Conservation (phyloP, 2,329 filamentous ascomycete species). For the Pseudogymnoascus sp. region DNA sequence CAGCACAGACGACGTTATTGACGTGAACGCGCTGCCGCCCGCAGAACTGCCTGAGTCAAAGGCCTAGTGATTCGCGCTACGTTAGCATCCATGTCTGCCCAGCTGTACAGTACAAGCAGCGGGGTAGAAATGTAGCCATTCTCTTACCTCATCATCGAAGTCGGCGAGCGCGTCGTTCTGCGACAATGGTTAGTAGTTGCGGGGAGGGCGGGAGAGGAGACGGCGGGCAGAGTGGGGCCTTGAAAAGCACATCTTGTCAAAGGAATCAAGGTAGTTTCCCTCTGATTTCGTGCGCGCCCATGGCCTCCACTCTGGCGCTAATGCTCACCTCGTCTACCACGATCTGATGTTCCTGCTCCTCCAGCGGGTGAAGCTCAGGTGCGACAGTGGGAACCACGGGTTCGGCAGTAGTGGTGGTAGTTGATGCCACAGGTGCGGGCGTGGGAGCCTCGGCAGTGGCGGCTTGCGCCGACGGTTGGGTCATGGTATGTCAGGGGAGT, state of each 20-base stretch:
- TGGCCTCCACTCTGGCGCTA: neutral
- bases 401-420: neutral
- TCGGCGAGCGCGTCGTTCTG: neutral
- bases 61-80: neutral
- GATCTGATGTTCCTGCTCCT: neutral
- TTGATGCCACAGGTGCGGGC: neutral
- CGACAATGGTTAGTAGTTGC: neutral
- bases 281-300: neutral
- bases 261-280: neutral
- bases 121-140: neutral
- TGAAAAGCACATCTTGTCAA: neutral
- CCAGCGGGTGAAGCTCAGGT: neutral
- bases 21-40: constrained; percentile 21
- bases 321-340: neutral
- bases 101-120: neutral
- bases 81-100: neutral
- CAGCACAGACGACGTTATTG: constrained; percentile 26
- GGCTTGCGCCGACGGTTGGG: neutral
- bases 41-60: neutral
- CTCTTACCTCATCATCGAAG: neutral
- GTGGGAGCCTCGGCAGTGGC: neutral
- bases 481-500: neutral
- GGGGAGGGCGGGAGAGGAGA: neutral
- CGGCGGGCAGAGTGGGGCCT: neutral
- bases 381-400: neutral